Conservation (phyloP, 139 green algal genomes). For the Nannochloris sp. region DNA sequence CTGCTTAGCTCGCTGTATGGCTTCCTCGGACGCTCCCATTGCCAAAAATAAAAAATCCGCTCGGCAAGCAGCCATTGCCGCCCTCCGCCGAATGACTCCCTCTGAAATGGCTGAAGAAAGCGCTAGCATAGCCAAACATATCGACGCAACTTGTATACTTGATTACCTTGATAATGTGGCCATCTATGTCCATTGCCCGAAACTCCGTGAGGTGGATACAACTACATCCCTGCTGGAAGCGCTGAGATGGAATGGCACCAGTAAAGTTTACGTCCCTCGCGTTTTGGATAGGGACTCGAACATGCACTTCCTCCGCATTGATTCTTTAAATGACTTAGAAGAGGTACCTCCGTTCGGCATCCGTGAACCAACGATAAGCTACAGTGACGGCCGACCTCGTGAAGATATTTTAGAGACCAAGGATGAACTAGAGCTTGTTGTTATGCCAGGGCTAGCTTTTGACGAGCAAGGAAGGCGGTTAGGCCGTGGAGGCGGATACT, state of each 20-base stretch:
- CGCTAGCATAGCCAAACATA: not conserved
- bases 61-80: no score
- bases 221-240: conserved; percentile 30
- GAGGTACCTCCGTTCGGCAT: conserved; percentile 70
- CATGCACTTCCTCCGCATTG: conserved; percentile 69
- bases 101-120: conserved; percentile 3
- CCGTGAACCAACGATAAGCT: conserved; percentile 42
- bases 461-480: conserved; percentile 45
- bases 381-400: conserved; percentile 36
- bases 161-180: conserved; percentile 20
- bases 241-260: conserved; percentile 10
- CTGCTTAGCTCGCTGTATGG: no score
- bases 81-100: no score
- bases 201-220: conserved; percentile 67
- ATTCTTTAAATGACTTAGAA: conserved; percentile 13
- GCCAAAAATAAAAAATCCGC: no score
- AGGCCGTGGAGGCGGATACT: conserved; percentile 67
- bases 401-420: conserved; percentile 29
- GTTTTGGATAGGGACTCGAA: conserved; percentile 64
- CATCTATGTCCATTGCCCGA: conserved; percentile 56
- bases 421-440: conserved; percentile 51
- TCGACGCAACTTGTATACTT: conserved; percentile 27
- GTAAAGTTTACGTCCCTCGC: conserved; percentile 54
- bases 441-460: conserved; percentile 77
- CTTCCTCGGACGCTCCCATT: no score